phyloP scores from a whole-genome alignment of 1,284 basidiomycete species.

The Crucibulum parvulum region DNA sequence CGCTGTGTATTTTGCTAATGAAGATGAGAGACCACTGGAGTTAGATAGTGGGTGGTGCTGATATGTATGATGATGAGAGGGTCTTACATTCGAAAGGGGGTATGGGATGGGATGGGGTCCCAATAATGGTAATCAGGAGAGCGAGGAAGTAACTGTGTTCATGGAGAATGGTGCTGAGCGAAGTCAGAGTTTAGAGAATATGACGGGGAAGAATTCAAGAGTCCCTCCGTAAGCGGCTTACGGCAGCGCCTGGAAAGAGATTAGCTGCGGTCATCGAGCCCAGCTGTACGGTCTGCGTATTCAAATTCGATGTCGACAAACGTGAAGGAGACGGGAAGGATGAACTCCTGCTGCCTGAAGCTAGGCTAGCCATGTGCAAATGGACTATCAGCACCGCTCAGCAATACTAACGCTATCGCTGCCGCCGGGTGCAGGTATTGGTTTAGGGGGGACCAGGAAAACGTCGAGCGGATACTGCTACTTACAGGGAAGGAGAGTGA shows the following conservation, averaged over 20 bases:
- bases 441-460: conserved; percentile 22
- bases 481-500: conserved; percentile 44
- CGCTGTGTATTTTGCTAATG: too few species aligned
- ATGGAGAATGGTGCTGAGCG: background rate
- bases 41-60: too few species aligned
- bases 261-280: conserved; percentile 3
- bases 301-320: conserved; percentile 17
- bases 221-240: conserved; percentile 34
- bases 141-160: conserved; percentile 12
- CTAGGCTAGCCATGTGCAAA: conserved; percentile 26
- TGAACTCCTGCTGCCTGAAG: conserved; percentile 21
- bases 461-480: conserved; percentile 19
- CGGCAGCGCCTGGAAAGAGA: conserved; percentile 27
- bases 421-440: conserved; percentile 15
- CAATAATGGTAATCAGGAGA: conserved; percentile 47
- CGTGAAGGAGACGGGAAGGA: conserved; percentile 22
- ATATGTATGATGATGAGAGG: too few species aligned
- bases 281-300: background rate
- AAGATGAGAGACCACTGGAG: too few species aligned
- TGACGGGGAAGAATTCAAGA: conserved; percentile 34
- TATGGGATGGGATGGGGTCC: conserved; percentile 57
- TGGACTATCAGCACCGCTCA: conserved; percentile 64
- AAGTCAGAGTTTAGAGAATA: conserved; percentile 23
- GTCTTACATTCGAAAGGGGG: too few species aligned
- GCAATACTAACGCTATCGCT: conserved; percentile 40